phyloP scores from a whole-genome alignment of 169 alveolate genomes.

The Plasmodium fragile region DNA sequence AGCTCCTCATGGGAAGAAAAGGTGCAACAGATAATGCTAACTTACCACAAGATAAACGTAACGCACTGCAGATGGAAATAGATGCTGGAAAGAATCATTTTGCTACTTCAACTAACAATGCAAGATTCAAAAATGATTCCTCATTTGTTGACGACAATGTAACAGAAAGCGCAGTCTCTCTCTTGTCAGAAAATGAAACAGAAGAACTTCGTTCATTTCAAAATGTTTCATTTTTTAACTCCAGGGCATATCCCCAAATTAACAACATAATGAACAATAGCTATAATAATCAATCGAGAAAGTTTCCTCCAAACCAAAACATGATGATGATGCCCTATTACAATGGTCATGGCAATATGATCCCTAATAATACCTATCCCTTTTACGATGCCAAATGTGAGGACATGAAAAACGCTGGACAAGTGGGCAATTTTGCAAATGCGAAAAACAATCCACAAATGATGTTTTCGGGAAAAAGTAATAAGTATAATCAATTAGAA shows the following conservation, averaged over 20 bases:
- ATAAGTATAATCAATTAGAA: slow-evolving; percentile 10
- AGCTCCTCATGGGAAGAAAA: neutral
- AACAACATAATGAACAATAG: slow-evolving; percentile 33
- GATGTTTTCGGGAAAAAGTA: neutral
- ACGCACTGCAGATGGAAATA: neutral
- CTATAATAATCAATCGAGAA: slow-evolving; percentile 1
- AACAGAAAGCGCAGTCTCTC: slow-evolving; percentile 48
- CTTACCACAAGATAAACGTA: slow-evolving; percentile 14
- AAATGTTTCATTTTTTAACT: slow-evolving; percentile 46
- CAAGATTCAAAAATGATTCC: neutral
- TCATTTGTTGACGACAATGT: slow-evolving; percentile 43
- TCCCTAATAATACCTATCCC: neutral
- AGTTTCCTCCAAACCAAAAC: neutral
- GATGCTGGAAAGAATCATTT: neutral
- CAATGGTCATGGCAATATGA: neutral
- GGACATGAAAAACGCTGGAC: neutral
- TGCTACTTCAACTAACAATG: neutral
- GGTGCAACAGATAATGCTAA: neutral
- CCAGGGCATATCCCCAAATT: slow-evolving; percentile 22
- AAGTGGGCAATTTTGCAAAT: neutral
- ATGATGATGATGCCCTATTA: neutral
- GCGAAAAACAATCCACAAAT: neutral
- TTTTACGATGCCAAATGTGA: slow-evolving; percentile 6
- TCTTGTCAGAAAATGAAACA: slow-evolving; percentile 50
- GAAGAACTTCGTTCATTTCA: slow-evolving; percentile 47